Conservation (phyloP, 768 basidiomycete genomes). For the Suillus brevipes region DNA sequence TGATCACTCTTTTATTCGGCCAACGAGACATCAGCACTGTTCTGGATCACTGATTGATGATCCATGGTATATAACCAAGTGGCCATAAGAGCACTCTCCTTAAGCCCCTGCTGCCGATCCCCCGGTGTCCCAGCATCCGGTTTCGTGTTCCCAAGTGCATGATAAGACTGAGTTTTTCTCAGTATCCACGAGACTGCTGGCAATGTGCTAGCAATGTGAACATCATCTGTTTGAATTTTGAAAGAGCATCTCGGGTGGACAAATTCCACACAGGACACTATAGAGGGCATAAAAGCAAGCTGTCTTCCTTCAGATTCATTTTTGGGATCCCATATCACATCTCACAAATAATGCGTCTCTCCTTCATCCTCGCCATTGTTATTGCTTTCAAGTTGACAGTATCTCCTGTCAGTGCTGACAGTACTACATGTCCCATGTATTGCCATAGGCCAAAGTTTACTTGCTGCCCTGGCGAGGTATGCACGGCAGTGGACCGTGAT, state of each 20-base stretch:
- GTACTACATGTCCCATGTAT: neutral
- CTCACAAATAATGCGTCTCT: neutral
- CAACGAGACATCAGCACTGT: neutral
- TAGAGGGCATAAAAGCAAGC: neutral
- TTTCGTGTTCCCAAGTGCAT: neutral
- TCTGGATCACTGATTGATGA: neutral
- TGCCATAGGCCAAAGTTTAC: neutral
- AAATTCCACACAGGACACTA: neutral
- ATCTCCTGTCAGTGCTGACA: neutral
- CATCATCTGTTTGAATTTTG: neutral
- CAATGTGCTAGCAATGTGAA: neutral
- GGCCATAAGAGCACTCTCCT: too few species aligned
- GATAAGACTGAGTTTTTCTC: neutral
- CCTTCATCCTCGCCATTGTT: neutral
- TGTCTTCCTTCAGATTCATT: neutral
- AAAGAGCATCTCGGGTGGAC: neutral
- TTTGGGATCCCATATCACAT: neutral
- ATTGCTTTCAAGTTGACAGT: neutral
- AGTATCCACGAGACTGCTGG: neutral
- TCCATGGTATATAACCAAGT: neutral
- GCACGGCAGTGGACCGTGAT: neutral
- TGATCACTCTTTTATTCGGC: too few species aligned
- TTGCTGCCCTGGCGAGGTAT: neutral
- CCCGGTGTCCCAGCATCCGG: neutral
- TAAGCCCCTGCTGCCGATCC: too few species aligned